A percentile compares a stretch with the other conserved stretches of the same genome.
Conservation (phyloP, 2,329 filamentous ascomycete genomes). For the Epichloe glyceriae region DNA sequence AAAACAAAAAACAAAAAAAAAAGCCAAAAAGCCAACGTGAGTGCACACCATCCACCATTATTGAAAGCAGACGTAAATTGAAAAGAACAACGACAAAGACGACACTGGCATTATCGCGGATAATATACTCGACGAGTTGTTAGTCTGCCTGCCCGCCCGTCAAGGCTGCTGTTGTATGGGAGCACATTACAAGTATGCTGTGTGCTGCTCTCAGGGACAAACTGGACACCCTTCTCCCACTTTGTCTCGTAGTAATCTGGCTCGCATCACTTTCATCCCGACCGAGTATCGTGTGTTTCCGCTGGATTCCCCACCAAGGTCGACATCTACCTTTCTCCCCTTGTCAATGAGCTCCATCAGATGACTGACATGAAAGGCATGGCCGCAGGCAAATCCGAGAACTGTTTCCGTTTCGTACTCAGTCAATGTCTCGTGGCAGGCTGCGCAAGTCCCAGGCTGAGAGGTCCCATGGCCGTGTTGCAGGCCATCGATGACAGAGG, state of each 20-base stretch:
- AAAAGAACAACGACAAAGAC: not conserved
- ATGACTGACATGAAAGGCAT: slow-evolving; percentile 68
- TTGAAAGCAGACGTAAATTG: not conserved
- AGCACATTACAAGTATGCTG: not conserved
- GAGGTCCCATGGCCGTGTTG: slow-evolving; percentile 20
- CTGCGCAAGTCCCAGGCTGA: slow-evolving; percentile 44
- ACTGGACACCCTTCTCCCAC: slow-evolving; percentile 53
- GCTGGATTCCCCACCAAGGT: slow-evolving; percentile 30
- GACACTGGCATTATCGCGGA: not conserved
- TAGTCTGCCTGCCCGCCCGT: not conserved
- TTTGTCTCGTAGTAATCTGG: slow-evolving; percentile 61
- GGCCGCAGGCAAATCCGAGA: slow-evolving; percentile 69
- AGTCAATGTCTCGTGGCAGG: slow-evolving; percentile 42
- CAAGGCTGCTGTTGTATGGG: not conserved
- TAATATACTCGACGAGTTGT: not conserved
- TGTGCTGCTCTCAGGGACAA: slow-evolving; percentile 22
- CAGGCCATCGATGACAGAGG: not conserved
- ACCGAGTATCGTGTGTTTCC: slow-evolving; percentile 48
- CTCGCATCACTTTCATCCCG: slow-evolving; percentile 77
- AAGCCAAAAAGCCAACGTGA: not conserved
- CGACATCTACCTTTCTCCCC: slow-evolving; percentile 32
- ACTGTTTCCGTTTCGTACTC: slow-evolving; percentile 58
- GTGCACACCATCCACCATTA: not conserved
- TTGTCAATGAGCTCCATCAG: slow-evolving; percentile 43
- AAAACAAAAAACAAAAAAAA: too few relatives aligned